A percentile compares a stretch with the other conserved stretches of the same genome.
Conservation (phyloP, 176 grass and related monocot species). For the Aegilops tauschii region DNA sequence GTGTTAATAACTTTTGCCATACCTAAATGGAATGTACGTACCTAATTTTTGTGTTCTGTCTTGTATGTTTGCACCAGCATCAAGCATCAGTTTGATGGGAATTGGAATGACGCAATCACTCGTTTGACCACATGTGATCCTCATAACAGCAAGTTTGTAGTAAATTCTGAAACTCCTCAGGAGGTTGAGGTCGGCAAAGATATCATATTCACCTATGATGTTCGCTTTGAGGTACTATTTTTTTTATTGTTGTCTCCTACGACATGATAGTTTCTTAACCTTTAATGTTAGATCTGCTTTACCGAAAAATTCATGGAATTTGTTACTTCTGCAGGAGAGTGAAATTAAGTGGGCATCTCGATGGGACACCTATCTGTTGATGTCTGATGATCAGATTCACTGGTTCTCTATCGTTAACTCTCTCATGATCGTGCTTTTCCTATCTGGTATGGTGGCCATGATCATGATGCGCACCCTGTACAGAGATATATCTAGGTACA, state of each 20-base stretch:
- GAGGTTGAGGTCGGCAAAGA: constrained; percentile 52
- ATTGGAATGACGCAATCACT: constrained; percentile 48
- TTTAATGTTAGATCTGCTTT: constrained; percentile 4
- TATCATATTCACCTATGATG: constrained; percentile 69
- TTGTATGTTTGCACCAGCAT: constrained; percentile 33
- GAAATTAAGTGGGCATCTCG: constrained; percentile 68
- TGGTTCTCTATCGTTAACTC: constrained; percentile 79
- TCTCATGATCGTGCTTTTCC: constrained; percentile 67
- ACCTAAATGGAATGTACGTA: not conserved
- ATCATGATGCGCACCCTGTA: constrained; percentile 75
- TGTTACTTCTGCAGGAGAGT: constrained; percentile 48
- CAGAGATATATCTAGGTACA: constrained; percentile 65
- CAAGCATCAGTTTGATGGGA: constrained; percentile 46
- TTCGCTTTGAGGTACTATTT: constrained; percentile 47
- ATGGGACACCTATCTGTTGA: constrained; percentile 72
- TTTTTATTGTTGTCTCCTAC: constrained; percentile 1
- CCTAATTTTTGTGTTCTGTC: constrained; percentile 15
- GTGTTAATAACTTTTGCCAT: not conserved
- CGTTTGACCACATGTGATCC: constrained; percentile 69
- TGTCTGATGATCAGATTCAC: constrained; percentile 72
- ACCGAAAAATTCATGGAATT: constrained; percentile 5
- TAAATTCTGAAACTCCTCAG: constrained; percentile 34
- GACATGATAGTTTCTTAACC: constrained; percentile 3
- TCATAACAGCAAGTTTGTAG: constrained; percentile 47
- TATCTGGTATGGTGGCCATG: constrained; percentile 78